These are phyloP conservation scores for Aspergillus sp. DNA, from an alignment of 2,329 filamentous ascomycete genomes.

Conservation along the genomic window DNA sequence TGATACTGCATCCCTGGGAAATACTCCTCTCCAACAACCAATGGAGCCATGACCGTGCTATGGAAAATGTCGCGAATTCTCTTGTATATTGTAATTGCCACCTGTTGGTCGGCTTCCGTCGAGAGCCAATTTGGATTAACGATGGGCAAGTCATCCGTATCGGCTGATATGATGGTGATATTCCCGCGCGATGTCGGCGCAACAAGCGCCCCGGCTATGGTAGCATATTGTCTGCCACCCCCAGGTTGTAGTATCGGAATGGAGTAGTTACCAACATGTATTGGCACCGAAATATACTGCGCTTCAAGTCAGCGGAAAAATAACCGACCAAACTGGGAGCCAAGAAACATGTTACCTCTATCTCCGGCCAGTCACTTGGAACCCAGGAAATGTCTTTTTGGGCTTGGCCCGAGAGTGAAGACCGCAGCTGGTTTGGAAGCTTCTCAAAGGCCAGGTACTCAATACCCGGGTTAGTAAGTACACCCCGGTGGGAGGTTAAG, in stretches of 20 bases:
- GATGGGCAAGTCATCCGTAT: conserved; percentile 37
- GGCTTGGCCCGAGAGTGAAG: conserved; percentile 16
- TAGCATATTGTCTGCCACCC: conserved; percentile 26
- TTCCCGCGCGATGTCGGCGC: conserved; percentile 48
- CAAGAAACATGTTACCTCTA: conserved; percentile 26
- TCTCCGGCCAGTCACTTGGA: conserved; percentile 39
- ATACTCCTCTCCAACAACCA: conserved; percentile 37
- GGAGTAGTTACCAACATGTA: conserved; percentile 29
- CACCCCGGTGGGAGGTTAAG: conserved; percentile 19
- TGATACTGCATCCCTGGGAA: conserved; percentile 39
- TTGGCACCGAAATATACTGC: conserved; percentile 29
- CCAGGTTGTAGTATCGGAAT: conserved; percentile 24
- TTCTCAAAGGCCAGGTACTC: conserved; percentile 37
- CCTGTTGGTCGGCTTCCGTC: conserved; percentile 44
- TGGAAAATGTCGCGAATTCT: conserved; percentile 42
- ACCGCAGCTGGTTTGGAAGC: conserved; percentile 22
- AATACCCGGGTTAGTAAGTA: conserved; percentile 28
- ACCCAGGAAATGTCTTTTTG: conserved; percentile 27
- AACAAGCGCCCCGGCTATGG: conserved; percentile 24
- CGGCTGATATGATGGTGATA: conserved; percentile 38
- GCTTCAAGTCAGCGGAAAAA: not conserved
- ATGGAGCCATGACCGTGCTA: conserved; percentile 26
- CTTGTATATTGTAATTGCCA: conserved; percentile 45
- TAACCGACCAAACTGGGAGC: not conserved
- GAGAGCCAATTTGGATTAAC: conserved; percentile 51